Conservation (phyloP, 2,329 filamentous ascomycete genomes). For the Hirsutella thompsonii region DNA sequence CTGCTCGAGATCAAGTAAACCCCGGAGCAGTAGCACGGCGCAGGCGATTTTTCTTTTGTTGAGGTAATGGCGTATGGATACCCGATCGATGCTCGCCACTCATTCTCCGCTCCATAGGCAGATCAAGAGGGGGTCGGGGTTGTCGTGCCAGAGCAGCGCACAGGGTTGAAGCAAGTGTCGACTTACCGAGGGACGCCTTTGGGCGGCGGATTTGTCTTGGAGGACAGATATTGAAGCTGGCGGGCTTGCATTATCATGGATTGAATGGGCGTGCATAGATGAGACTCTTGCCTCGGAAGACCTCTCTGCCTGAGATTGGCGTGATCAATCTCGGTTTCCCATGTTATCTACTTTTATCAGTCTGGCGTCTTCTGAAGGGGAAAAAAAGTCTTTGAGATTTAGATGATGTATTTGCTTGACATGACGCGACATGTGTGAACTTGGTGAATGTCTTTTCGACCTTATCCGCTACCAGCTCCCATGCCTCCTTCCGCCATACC, state of each 20-base stretch:
- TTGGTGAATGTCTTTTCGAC: too few relatives aligned
- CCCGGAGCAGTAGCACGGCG: too few relatives aligned
- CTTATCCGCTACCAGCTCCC: too few relatives aligned
- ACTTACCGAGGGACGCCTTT: neutral
- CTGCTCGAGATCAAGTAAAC: slow-evolving; percentile 69
- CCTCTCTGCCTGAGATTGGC: neutral
- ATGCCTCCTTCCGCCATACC: too few relatives aligned
- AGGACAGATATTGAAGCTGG: neutral
- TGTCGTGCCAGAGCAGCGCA: too few relatives aligned
- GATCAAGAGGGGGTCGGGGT: neutral
- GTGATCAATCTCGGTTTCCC: neutral
- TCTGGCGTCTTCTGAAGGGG: too few relatives aligned
- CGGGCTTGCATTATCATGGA: neutral
- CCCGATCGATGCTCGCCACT: slow-evolving; percentile 1
- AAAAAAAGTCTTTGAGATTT: too few relatives aligned
- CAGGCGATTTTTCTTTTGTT: slow-evolving; percentile 1
- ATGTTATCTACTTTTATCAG: neutral
- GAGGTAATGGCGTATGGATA: slow-evolving; percentile 2
- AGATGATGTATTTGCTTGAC: too few relatives aligned
- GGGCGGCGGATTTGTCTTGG: neutral
- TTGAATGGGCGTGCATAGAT: neutral
- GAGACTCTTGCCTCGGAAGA: neutral
- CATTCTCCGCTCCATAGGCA: neutral
- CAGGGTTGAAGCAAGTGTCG: too few relatives aligned
- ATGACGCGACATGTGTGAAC: too few relatives aligned